Conservation (phyloP, 768 basidiomycete genomes). For the Suillus sp. region DNA sequence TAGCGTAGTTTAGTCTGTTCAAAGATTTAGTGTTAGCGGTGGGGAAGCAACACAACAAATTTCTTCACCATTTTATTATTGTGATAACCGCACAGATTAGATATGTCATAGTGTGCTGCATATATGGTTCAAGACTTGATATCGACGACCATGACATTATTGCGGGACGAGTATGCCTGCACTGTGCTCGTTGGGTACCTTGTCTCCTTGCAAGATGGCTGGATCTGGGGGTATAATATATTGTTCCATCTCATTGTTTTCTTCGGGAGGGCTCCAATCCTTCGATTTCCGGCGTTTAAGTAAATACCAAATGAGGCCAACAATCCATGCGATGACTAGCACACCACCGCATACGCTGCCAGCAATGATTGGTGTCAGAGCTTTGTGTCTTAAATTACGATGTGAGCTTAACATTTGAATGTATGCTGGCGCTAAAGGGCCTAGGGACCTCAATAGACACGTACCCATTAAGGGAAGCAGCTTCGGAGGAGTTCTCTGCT, state of each 20-base stretch:
- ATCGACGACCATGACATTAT: neutral
- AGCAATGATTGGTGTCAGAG: conserved; percentile 62
- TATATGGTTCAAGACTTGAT: neutral
- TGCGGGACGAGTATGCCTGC: conserved; percentile 16
- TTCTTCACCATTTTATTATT: neutral
- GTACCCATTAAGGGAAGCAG: conserved; percentile 44
- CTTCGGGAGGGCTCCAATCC: conserved; percentile 45
- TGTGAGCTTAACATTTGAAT: conserved; percentile 1
- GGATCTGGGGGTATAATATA: conserved; percentile 68
- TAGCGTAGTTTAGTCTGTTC: neutral
- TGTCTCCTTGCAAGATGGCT: conserved; percentile 57
- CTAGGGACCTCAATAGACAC: neutral
- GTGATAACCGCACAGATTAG: neutral
- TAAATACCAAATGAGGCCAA: conserved; percentile 61
- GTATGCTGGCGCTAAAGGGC: neutral
- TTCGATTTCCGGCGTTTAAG: conserved; percentile 49
- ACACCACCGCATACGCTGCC: conserved; percentile 57
- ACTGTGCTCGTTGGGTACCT: conserved; percentile 41
- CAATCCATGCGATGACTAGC: conserved; percentile 46
- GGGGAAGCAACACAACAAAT: neutral
- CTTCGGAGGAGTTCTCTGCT: conserved; percentile 40
- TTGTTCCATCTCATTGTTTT: conserved; percentile 43
- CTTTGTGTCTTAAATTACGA: conserved; percentile 45
- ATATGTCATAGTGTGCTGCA: neutral
- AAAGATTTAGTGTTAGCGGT: neutral